These are phyloP conservation scores for Myotisia sp. DNA, from an alignment of 2,329 filamentous ascomycete genomes.

Conservation along the genomic window DNA sequence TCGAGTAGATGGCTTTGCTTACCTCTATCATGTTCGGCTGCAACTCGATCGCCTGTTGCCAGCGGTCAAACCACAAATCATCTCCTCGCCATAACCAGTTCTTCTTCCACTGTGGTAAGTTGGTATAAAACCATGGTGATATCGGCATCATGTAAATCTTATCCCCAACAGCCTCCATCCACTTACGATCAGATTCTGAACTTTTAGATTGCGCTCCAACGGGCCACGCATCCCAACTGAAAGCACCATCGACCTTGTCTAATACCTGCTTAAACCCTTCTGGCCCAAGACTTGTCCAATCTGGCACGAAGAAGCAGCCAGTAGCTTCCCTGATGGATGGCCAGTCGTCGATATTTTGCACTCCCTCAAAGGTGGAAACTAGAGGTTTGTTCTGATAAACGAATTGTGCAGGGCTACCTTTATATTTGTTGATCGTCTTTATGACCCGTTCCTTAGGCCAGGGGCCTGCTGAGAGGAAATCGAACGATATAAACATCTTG, in stretches of 20 bases:
- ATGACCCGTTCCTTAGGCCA: slow-evolving; percentile 20
- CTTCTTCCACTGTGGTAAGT: slow-evolving; percentile 42
- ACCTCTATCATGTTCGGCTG: slow-evolving; percentile 39
- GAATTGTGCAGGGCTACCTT: slow-evolving; percentile 18
- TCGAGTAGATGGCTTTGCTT: too few species aligned
- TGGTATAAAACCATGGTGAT: slow-evolving; percentile 45
- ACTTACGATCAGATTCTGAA: slow-evolving; percentile 27
- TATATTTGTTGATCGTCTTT: slow-evolving; percentile 17
- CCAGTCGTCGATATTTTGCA: slow-evolving; percentile 32
- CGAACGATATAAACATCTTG: slow-evolving; percentile 26
- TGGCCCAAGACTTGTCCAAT: slow-evolving; percentile 29
- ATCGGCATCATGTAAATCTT: slow-evolving; percentile 42
- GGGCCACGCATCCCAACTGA: slow-evolving; percentile 35
- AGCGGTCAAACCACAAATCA: slow-evolving; percentile 46
- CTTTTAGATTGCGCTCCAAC: slow-evolving; percentile 24
- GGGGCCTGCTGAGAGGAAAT: slow-evolving; percentile 22
- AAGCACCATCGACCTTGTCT: slow-evolving; percentile 24
- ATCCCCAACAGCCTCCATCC: slow-evolving; percentile 21
- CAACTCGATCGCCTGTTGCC: slow-evolving; percentile 39
- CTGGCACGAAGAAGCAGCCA: slow-evolving; percentile 33
- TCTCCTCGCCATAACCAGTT: slow-evolving; percentile 53
- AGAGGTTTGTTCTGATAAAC: slow-evolving; percentile 20
- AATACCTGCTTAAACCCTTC: slow-evolving; percentile 16
- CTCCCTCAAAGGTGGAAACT: slow-evolving; percentile 34
- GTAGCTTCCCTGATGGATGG: slow-evolving; percentile 27